Evolutionary conservation across 192 early-diverging fungal species (phyloP), one percentile per base, ranked within the genome.

Genomic region (Thamnidium elegans): DNA sequence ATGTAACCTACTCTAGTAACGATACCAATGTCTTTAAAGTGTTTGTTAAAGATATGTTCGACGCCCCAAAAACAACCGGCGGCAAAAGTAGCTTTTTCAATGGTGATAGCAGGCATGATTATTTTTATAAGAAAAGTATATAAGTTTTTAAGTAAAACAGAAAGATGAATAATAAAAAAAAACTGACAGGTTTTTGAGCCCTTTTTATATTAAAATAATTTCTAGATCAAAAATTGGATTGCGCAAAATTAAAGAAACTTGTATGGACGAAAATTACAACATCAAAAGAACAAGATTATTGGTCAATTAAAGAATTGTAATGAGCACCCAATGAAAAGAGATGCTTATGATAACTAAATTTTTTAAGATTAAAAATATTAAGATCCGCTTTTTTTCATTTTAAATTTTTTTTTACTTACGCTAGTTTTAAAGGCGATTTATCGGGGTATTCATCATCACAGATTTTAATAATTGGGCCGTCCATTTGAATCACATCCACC

Each of bases 261-360:
- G 36, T 39, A 9, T 39, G 36, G 36, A 39, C 1, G 36, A 39
- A 39, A 39, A 10, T 10, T 26, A 26, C 26, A 26, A 39, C 36
- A 39, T 39, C 36, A 39, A 9, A 6, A 6, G 36, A 39, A 39
- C 2, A 6, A 39, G 7, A 6, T 39, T 39, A 39, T 39, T 39
- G 36, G 46, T 83, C 78, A 36, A 68, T 67, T 52, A 94, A 69
- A 15, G 93, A 94, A 69, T 99, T 99, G 79, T 99, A 99, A 86
- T 99, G 96, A 68, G 92, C 92, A 26, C 96, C 96, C 15, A 99
- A 80, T 30, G 94, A 93, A 75, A 89, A 97, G 58, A 90, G 87
- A 68, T 96, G 88, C 44, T 87, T 84, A 70, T 99, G 95, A 63
- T 92, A 91, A 64, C 87, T 89, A 66, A 36, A 51, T 3, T 9